Evolutionary conservation across 305 asterid species (phyloP).

Genomic region (Nicotiana rustica): DNA sequence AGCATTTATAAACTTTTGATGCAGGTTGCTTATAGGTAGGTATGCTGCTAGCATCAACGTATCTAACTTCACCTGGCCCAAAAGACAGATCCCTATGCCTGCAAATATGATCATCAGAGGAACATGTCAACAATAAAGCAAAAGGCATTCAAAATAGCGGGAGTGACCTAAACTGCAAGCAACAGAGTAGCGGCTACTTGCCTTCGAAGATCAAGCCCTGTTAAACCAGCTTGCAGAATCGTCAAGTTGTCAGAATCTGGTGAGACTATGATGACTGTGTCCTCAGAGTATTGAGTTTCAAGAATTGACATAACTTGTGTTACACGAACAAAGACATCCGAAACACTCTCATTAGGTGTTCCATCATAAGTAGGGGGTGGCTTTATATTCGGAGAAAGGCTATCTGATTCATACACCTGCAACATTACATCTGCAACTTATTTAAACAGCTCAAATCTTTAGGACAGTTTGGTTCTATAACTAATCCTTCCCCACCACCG

Average conservation of each 20-base stretch:
- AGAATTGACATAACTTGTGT: conserved; percentile 96
- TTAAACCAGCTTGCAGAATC: conserved; percentile 80
- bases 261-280: conserved; percentile 81
- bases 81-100: conserved; percentile 84
- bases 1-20: conserved; percentile 82
- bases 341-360: conserved; percentile 90
- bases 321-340: conserved; percentile 90
- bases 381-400: conserved; percentile 71
- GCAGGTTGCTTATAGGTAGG: conserved; percentile 83
- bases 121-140: conserved; percentile 1
- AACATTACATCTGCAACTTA: not conserved
- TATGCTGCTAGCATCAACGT: conserved; percentile 67
- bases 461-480: not conserved
- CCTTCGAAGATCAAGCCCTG: conserved; percentile 89
- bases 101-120: conserved; percentile 32
- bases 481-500: not conserved
- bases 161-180: not conserved
- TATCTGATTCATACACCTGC: conserved; percentile 81
- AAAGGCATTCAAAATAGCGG: not conserved
- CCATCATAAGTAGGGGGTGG: conserved; percentile 91
- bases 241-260: conserved; percentile 91
- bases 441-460: not conserved
- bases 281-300: conserved; percentile 85
- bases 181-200: conserved; percentile 35
- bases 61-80: conserved; percentile 83